Evolutionary conservation across 2,329 filamentous ascomycete species (phyloP).

Genomic region (Gaeumannomyces tritici): DNA sequence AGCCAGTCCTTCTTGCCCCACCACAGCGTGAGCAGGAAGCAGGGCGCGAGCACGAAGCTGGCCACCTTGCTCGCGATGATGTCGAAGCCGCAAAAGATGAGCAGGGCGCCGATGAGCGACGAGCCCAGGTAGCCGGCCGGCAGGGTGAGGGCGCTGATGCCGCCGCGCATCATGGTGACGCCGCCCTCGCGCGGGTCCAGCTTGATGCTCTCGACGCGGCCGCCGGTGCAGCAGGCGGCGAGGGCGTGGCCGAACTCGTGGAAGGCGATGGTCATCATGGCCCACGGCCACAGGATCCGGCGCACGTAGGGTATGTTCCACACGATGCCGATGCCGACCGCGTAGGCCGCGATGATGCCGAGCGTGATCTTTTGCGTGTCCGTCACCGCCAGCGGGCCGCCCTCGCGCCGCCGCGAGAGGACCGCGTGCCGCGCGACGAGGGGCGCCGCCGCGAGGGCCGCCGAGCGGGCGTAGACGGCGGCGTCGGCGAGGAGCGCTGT

Average conservation of each 20-base stretch:
- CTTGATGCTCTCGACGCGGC: constrained; percentile 48
- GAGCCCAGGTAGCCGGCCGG: constrained; percentile 73
- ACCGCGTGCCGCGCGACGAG: constrained; percentile 26
- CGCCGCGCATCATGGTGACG: constrained; percentile 68
- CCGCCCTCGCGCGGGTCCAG: constrained; percentile 70
- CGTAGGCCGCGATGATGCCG: constrained; percentile 46
- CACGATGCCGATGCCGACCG: constrained; percentile 63
- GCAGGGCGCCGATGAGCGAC: constrained; percentile 64
- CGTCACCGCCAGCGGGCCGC: constrained; percentile 46
- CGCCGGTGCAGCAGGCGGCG: constrained; percentile 62
- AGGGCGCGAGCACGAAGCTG: constrained; percentile 61
- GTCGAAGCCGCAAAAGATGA: constrained; percentile 74
- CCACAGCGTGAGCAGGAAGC: constrained; percentile 72
- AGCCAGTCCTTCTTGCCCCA: constrained; percentile 74
- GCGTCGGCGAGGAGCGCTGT: not conserved
- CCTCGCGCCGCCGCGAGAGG: not conserved
- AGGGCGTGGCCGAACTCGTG: constrained; percentile 74
- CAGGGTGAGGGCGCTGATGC: constrained; percentile 59
- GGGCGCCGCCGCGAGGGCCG: constrained; percentile 10
- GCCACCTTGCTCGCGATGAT: constrained; percentile 75
- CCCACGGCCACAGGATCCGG: constrained; percentile 72
- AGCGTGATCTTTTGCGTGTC: constrained; percentile 63
- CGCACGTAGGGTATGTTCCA: constrained; percentile 75
- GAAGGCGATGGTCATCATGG: constrained; percentile 80
- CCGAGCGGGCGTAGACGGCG: constrained; percentile 1